Percentiles rank a stretch among this genome's conserved stretches.
Evolutionary conservation across 345 rosid genomes (phyloP).

Genomic region (Populus euphratica): DNA sequence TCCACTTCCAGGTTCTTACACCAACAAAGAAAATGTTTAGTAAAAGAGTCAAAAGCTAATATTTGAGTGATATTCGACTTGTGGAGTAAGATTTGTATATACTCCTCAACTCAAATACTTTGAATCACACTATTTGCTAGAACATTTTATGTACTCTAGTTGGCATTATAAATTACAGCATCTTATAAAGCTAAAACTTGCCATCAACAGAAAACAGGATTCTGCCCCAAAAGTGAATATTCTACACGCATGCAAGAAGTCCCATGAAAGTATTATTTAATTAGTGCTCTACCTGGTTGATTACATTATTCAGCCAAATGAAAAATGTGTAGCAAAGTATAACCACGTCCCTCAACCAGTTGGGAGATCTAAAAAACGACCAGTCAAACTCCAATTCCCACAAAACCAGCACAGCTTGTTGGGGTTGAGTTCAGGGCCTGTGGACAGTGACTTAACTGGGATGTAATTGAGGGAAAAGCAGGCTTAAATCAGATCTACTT

Average conservation of each 20-base stretch:
- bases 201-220: background rate
- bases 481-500: background rate
- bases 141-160: background rate
- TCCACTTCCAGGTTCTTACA: too few species aligned
- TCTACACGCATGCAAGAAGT: background rate
- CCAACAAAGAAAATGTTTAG: background rate
- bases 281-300: background rate
- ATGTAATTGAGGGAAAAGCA: background rate
- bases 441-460: background rate
- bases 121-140: too few species aligned
- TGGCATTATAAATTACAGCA: background rate
- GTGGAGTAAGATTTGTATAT: background rate
- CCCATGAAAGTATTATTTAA: background rate
- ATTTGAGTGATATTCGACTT: background rate
- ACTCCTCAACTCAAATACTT: background rate
- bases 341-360: background rate
- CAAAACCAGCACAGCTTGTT: background rate
- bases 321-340: background rate
- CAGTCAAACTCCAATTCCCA: background rate
- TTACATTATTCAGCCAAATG: background rate
- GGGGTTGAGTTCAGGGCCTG: background rate
- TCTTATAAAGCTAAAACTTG: background rate
- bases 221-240: background rate
- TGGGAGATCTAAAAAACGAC: background rate
- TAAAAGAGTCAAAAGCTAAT: background rate